Conservation (phyloP, 2,329 filamentous ascomycete species). For the Fusarium sp. region DNA sequence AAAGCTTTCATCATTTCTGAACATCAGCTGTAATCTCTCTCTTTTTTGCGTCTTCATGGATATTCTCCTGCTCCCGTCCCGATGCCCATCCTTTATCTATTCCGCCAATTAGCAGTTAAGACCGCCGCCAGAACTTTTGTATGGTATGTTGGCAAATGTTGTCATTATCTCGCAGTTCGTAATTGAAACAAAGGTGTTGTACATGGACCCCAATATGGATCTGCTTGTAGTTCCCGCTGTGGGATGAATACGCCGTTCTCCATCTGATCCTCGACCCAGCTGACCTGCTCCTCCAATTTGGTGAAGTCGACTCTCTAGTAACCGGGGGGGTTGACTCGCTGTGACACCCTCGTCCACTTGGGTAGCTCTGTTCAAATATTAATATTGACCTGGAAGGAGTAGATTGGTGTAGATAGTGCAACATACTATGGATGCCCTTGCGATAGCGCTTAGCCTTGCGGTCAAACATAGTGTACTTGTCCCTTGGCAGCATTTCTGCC, state of each 20-base stretch:
- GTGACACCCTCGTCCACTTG: constrained; percentile 96
- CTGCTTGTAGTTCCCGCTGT: constrained; percentile 34
- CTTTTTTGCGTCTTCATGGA: constrained; percentile 16
- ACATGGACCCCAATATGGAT: constrained; percentile 42
- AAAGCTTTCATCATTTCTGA: constrained; percentile 16
- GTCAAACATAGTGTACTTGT: constrained; percentile 99
- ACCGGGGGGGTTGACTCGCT: constrained; percentile 92
- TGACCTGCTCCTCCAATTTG: constrained; percentile 14
- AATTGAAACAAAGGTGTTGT: constrained; percentile 48
- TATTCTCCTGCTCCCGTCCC: background rate
- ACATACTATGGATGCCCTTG: constrained; percentile 97
- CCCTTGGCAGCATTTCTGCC: constrained; percentile 92
- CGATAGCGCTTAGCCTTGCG: constrained; percentile 94
- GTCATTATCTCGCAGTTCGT: constrained; percentile 43
- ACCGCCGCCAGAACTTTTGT: constrained; percentile 13
- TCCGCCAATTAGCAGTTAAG: constrained; percentile 38
- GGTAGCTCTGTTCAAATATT: constrained; percentile 70
- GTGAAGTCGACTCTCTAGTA: constrained; percentile 70
- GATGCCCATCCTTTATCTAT: constrained; percentile 33
- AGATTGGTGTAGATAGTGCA: background rate
- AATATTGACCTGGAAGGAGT: constrained; percentile 23
- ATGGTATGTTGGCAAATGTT: constrained; percentile 18
- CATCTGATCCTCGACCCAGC: constrained; percentile 26
- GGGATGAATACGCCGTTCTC: constrained; percentile 43
- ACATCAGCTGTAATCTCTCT: constrained; percentile 15